Percentiles rank a stretch among this genome's conserved stretches.
Evolutionary conservation across 495 filamentous ascomycete species (phyloP).

Genomic region (Penicillium cosmopolitanum): DNA sequence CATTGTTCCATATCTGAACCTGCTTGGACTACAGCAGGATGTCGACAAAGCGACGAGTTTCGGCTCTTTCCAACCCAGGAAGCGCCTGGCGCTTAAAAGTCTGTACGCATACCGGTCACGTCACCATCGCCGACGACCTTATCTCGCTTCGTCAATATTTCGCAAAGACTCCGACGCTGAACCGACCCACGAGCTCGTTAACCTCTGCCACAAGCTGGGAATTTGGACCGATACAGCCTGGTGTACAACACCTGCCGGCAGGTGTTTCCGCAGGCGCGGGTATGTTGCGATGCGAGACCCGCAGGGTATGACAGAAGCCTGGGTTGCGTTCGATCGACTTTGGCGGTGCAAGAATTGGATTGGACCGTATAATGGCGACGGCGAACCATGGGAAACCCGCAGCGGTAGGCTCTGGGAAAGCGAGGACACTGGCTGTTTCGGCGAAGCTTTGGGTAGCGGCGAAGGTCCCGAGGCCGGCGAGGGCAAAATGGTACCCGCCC

Average conservation of each 20-base stretch:
- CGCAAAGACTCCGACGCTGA: conserved; percentile 65
- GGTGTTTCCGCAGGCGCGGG: conserved; percentile 60
- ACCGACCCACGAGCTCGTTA: conserved; percentile 65
- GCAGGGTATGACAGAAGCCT: conserved; percentile 57
- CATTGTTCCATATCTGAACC: conserved; percentile 60
- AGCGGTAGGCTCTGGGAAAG: conserved; percentile 64
- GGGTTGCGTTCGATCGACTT: conserved; percentile 66
- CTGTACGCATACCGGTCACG: conserved; percentile 65
- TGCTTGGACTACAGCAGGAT: conserved; percentile 52
- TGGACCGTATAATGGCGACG: conserved; percentile 39
- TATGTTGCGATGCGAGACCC: conserved; percentile 59
- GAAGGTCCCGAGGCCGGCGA: conserved; percentile 48
- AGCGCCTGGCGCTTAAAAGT: conserved; percentile 58
- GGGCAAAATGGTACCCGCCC: conserved; percentile 57
- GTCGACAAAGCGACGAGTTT: conserved; percentile 43
- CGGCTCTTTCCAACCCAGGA: conserved; percentile 36
- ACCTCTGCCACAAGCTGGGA: conserved; percentile 60
- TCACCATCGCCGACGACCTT: conserved; percentile 62
- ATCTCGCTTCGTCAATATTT: conserved; percentile 57
- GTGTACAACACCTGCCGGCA: conserved; percentile 63
- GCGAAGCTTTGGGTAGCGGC: conserved; percentile 58
- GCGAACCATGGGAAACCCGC: conserved; percentile 16
- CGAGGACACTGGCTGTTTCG: conserved; percentile 55
- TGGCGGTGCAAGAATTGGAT: conserved; percentile 65
- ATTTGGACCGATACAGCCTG: conserved; percentile 69